These are phyloP conservation scores for Acacia confusa DNA, from an alignment of 306 rosid genomes.

Conservation along the genomic window DNA sequence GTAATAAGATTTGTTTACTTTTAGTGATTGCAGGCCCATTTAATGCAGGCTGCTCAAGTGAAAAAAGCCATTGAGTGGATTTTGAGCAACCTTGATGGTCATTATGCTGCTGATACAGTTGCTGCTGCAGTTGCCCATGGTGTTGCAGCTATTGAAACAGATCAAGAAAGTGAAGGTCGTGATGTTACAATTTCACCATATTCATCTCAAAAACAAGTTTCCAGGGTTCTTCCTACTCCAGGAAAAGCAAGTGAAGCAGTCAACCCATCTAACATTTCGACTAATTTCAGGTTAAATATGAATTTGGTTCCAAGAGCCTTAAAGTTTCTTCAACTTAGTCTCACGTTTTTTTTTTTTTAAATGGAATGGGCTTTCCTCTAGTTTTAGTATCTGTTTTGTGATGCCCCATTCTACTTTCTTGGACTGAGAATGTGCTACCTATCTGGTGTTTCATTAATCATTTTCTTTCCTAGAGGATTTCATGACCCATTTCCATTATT, in stretches of 20 bases:
- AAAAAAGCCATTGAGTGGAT: constrained; percentile 96
- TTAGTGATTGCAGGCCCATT: constrained; percentile 99
- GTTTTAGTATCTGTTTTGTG: not conserved
- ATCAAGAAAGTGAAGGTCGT: constrained; percentile 61
- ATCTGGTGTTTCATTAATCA: constrained; percentile 7
- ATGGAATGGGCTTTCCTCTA: not conserved
- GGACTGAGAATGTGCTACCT: not conserved
- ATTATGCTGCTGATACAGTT: constrained; percentile 94
- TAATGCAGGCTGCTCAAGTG: constrained; percentile 95
- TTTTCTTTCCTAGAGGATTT: constrained; percentile 23
- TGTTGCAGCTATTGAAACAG: constrained; percentile 69
- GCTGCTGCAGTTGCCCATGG: constrained; percentile 93
- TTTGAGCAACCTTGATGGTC: constrained; percentile 87
- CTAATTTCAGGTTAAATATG: constrained; percentile 78
- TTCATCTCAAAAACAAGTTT: constrained; percentile 54
- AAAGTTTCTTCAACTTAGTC: not conserved
- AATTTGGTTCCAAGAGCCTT: constrained; percentile 25
- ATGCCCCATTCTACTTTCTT: not conserved
- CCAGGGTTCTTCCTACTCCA: constrained; percentile 55
- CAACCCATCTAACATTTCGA: constrained; percentile 81
- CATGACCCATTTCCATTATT: constrained; percentile 21
- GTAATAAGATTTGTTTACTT: constrained; percentile 71
- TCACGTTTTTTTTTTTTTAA: not conserved
- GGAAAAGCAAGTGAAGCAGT: constrained; percentile 72
- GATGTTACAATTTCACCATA: constrained; percentile 42